These are phyloP conservation scores for Bisporella sp. DNA, from an alignment of 2,329 filamentous ascomycete genomes.

Conservation along the genomic window DNA sequence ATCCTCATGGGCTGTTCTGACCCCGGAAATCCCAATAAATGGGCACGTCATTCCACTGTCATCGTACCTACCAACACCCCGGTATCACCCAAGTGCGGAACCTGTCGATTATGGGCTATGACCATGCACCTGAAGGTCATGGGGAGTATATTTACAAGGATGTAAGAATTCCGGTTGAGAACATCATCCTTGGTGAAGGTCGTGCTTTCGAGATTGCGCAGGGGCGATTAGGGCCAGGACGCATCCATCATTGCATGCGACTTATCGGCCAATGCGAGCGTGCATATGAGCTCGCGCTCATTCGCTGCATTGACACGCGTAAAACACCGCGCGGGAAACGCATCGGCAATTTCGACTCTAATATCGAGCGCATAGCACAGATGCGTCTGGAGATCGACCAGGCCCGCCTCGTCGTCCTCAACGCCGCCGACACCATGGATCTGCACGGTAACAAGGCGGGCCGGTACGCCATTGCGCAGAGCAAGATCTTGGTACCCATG, in stretches of 20 bases:
- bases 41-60: constrained; percentile 32
- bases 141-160: constrained; percentile 35
- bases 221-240: constrained; percentile 33
- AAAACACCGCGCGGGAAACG: constrained; percentile 33
- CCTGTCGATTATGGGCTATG: constrained; percentile 35
- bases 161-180: constrained; percentile 32
- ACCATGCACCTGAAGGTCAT: constrained; percentile 35
- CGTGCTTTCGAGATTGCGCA: constrained; percentile 36
- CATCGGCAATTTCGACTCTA: constrained; percentile 34
- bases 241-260: constrained; percentile 37
- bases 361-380: constrained; percentile 34
- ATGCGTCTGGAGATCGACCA: constrained; percentile 35
- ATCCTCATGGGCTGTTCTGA: constrained; percentile 29
- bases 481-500: constrained; percentile 35
- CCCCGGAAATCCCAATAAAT: constrained; percentile 32
- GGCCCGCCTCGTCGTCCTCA: constrained; percentile 33
- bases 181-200: constrained; percentile 35
- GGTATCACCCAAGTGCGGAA: constrained; percentile 33
- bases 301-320: constrained; percentile 30
- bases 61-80: constrained; percentile 31
- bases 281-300: constrained; percentile 33
- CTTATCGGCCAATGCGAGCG: constrained; percentile 36
- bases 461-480: constrained; percentile 33
- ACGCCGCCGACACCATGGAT: constrained; percentile 36
- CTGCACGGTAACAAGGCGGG: constrained; percentile 33